These are phyloP conservation scores for Xylariaceae sp. DNA, from an alignment of 2,329 filamentous ascomycete species.

Conservation along the genomic window DNA sequence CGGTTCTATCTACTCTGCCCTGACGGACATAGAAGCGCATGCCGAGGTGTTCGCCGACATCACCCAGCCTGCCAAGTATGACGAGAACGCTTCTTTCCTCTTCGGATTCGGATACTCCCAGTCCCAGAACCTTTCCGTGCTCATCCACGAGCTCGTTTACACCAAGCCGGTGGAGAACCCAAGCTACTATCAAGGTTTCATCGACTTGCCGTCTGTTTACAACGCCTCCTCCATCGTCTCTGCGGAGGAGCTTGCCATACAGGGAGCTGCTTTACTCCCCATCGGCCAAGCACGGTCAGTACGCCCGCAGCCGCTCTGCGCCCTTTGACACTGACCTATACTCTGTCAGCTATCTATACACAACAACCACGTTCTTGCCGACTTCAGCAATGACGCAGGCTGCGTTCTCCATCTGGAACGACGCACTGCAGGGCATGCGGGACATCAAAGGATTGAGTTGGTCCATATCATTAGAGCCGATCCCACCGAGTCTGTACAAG, in stretches of 20 bases:
- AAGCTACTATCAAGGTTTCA: background rate
- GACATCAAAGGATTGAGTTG: slow-evolving; percentile 5
- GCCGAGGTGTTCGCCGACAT: background rate
- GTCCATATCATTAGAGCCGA: slow-evolving; percentile 4
- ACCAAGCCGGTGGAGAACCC: slow-evolving; percentile 1
- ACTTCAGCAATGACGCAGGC: slow-evolving; percentile 2
- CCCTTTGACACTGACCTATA: background rate
- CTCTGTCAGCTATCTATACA: background rate
- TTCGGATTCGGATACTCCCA: background rate
- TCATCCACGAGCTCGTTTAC: slow-evolving; percentile 5
- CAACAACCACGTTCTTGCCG: background rate
- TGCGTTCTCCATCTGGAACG: background rate
- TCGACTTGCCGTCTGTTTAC: slow-evolving; percentile 1
- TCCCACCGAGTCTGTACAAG: slow-evolving; percentile 7
- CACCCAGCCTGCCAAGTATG: background rate
- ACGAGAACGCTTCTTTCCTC: slow-evolving; percentile 8
- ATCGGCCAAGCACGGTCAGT: background rate
- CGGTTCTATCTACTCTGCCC: background rate
- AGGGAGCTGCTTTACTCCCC: background rate
- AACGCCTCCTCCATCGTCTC: background rate
- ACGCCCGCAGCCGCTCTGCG: background rate
- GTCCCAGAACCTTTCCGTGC: background rate
- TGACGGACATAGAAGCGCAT: background rate
- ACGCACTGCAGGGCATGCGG: background rate
- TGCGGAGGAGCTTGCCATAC: no score